Base-by-base conservation (phyloP, 78 protist genomes). In the Planoprotostelium fungivorum region DNA sequence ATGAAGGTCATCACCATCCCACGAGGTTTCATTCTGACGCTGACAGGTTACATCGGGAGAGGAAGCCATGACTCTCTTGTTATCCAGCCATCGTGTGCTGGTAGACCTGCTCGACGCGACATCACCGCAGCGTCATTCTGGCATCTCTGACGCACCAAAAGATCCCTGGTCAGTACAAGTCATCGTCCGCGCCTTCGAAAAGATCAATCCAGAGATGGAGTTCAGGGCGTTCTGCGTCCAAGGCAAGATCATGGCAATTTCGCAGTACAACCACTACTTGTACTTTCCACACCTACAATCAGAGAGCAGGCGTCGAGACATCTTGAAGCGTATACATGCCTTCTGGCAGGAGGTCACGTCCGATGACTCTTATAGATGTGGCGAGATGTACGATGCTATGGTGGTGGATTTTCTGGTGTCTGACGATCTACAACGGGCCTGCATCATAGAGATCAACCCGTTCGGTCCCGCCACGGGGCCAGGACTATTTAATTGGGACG, bases 171-270 rank as follows among this genome's bases (percentile, higher is more conserved):
- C 37, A 85, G 5, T 35, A 37, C 87, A 85, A 85, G 73, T 51
- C 73, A 51, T 51, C 73, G 73, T 51, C 73, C 73, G 73, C 31
- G 73, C 73, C 73, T 51, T 51, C 87, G n/a, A 85, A 85, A 37
- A 37, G 73, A 51, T 87, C 38, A 39, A 34, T 87, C 88, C 35
- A 87, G 89, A 87, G 36, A 39, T 39, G 38, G 89, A 87, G 83
- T 87, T 87, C 89, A 5, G 89, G 10, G 83, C 89, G 10, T 87
- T 87, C 37, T 34, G 35, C 10, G 35, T 34, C 37, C 5, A 16
- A 38, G 83, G 83, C 89, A 87, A 87, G 89, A 38, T 87, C 37
- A 87, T 10, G 35, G 89, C 89, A 87, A 84, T 87, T 39, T 87
- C 89, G 83, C 89, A 87, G 37, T 87, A 87, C 37, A 38, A 87